Conservation (phyloP, 148 eudicot genomes). For the Nyssa sinensis region DNA sequence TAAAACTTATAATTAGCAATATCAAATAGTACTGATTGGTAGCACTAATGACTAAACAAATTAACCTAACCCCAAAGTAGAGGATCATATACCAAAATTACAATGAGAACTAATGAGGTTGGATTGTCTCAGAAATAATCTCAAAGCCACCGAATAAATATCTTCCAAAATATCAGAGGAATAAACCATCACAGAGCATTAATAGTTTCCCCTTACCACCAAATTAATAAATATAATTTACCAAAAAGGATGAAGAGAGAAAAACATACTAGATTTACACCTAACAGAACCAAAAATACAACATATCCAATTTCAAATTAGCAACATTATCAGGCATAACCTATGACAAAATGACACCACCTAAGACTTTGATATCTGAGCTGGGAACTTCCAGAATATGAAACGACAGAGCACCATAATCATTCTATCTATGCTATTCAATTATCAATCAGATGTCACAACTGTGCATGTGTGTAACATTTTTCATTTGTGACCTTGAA, state of each 20-base stretch:
- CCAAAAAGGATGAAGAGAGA: neutral
- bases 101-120: neutral
- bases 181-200: too few relatives aligned
- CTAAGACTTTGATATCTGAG: neutral
- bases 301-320: neutral
- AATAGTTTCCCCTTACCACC: neutral
- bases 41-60: neutral
- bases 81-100: neutral
- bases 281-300: neutral
- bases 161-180: neutral
- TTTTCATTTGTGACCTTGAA: neutral
- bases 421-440: neutral
- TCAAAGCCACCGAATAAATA: neutral
- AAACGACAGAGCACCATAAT: neutral
- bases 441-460: neutral
- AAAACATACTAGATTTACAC: neutral
- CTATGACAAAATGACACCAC: neutral
- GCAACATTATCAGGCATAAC: neutral
- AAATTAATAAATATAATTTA: neutral
- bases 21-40: neutral
- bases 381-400: neutral
- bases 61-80: neutral
- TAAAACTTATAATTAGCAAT: slow-evolving; percentile 1
- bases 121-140: neutral
- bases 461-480: neutral